phyloP scores from a whole-genome alignment of 805 yeast genomes.

The Lipomyces spencermartinsiae region DNA sequence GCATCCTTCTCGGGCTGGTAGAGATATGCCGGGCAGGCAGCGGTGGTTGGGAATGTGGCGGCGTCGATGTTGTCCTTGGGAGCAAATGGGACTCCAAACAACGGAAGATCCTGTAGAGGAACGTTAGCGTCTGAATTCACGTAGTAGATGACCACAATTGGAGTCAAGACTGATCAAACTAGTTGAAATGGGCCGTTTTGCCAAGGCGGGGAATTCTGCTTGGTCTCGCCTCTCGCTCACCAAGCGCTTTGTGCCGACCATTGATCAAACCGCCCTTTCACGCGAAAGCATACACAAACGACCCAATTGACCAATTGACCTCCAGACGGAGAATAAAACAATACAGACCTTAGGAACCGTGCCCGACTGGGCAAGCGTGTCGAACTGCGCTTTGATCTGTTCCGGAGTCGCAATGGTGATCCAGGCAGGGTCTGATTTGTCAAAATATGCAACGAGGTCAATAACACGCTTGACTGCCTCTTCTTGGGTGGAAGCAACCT shows the following conservation, averaged over 20 bases:
- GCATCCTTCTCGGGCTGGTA: constrained; percentile 77
- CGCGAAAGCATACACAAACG: background rate
- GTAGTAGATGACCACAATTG: background rate
- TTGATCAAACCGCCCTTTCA: background rate
- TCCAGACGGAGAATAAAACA: background rate
- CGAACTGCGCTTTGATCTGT: constrained; percentile 79
- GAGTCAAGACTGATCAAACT: background rate
- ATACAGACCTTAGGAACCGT: constrained; percentile 49
- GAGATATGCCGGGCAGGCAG: constrained; percentile 88
- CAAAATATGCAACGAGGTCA: constrained; percentile 47
- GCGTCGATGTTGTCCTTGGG: constrained; percentile 95
- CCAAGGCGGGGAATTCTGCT: too few species aligned
- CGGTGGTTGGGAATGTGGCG: constrained; percentile 81
- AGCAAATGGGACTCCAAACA: constrained; percentile 95
- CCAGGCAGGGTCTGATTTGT: constrained; percentile 81
- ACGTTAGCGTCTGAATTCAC: background rate
- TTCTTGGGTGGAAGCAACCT: constrained; percentile 63
- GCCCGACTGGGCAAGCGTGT: constrained; percentile 63
- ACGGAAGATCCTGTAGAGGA: constrained; percentile 50
- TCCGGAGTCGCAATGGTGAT: constrained; percentile 73
- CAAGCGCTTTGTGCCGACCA: too few species aligned
- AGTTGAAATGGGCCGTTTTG: background rate
- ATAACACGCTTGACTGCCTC: constrained; percentile 61
- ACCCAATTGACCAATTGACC: constrained; percentile 1
- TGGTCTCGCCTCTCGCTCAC: background rate